phyloP scores from a whole-genome alignment of 768 basidiomycete genomes.

The Omphalotus guepiniiformis region DNA sequence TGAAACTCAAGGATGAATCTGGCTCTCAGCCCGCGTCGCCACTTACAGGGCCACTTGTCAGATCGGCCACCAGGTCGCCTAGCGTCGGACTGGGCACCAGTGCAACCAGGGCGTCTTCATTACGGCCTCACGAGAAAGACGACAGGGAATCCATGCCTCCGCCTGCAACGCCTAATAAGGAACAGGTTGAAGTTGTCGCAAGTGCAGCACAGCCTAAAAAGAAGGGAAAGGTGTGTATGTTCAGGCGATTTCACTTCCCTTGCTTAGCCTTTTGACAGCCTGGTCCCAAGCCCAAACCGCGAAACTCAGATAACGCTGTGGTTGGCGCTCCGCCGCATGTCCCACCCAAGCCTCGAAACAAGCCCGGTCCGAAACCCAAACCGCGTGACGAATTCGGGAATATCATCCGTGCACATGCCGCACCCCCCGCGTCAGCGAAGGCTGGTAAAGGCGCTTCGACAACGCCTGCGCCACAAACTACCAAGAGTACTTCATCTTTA shows the following conservation, averaged over 20 bases:
- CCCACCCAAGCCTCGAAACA: conserved; percentile 11
- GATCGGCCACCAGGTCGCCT: neutral
- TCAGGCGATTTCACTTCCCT: neutral
- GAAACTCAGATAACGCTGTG: conserved; percentile 22
- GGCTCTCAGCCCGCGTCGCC: conserved; percentile 5
- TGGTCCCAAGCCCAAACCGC: conserved; percentile 28
- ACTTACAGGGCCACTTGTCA: neutral
- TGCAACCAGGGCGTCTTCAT: conserved; percentile 2
- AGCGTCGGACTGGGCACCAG: neutral
- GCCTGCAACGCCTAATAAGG: conserved; percentile 22
- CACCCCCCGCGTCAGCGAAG: conserved; percentile 15
- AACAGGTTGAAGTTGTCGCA: neutral
- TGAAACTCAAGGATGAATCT: conserved; percentile 3
- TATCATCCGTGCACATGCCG: conserved; percentile 7
- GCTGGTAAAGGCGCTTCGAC: conserved; percentile 9
- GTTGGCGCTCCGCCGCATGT: conserved; percentile 12
- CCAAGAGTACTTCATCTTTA: conserved; percentile 4
- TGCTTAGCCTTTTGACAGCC: conserved; percentile 16
- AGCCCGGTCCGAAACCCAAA: conserved; percentile 16
- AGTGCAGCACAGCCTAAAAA: conserved; percentile 14
- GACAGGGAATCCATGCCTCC: conserved; percentile 62
- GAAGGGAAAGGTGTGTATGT: conserved; percentile 18
- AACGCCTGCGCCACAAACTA: conserved; percentile 9
- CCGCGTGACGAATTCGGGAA: conserved; percentile 9
- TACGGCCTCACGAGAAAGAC: conserved; percentile 15